phyloP scores from a whole-genome alignment of 2,329 filamentous ascomycete genomes.

The Penicillium sp. region DNA sequence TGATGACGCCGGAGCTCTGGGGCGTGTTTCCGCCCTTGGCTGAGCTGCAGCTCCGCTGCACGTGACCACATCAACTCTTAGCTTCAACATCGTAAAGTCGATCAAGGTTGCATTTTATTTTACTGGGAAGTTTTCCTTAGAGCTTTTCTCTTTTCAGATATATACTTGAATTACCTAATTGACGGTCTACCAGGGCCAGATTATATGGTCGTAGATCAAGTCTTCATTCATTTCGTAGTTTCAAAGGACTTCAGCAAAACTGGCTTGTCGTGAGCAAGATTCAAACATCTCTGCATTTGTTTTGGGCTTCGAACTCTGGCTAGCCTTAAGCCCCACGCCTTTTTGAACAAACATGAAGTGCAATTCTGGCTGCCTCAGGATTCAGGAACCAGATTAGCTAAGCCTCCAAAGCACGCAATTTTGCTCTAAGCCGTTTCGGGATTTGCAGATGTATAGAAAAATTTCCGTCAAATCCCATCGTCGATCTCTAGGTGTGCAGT shows the following conservation, averaged over 20 bases:
- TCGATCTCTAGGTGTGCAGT: neutral
- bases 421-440: conserved; percentile 29
- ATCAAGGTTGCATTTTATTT: neutral
- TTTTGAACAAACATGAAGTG: neutral
- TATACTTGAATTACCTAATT: no score
- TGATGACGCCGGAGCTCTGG: conserved; percentile 22
- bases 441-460: conserved; percentile 25
- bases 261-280: neutral
- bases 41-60: conserved; percentile 30
- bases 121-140: neutral
- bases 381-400: conserved; percentile 18
- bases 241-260: neutral
- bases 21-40: conserved; percentile 20
- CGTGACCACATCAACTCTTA: conserved; percentile 22
- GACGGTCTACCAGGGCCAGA: neutral
- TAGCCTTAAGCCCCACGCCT: neutral
- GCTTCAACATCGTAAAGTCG: neutral
- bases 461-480: conserved; percentile 8
- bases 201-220: neutral
- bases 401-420: conserved; percentile 31
- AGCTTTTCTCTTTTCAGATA: no score
- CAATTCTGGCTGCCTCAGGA: neutral
- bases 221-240: neutral
- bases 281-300: neutral
- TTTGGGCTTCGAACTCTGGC: neutral